A percentile compares a stretch with the other conserved stretches of the same genome.
Conservation (phyloP, 116 monocot genomes). For the Iris pallida region DNA sequence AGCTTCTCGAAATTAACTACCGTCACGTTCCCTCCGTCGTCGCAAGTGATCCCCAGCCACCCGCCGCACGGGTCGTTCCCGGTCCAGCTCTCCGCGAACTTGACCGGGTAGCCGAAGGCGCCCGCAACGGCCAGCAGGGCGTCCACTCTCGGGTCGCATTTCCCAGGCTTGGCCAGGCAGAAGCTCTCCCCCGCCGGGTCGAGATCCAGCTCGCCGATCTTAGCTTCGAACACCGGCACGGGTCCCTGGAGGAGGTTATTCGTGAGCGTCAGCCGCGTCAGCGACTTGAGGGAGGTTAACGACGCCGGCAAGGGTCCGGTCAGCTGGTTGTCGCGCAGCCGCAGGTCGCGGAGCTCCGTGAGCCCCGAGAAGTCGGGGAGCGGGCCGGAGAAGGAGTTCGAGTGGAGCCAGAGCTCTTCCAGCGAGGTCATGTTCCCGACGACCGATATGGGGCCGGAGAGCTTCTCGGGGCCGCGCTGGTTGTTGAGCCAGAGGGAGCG, state of each 20-base stretch:
- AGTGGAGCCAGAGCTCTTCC: slow-evolving; percentile 66
- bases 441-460: slow-evolving; percentile 43
- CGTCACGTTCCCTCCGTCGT: slow-evolving; percentile 50
- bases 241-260: slow-evolving; percentile 81
- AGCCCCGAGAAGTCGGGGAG: slow-evolving; percentile 60
- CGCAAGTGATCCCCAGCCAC: slow-evolving; percentile 75
- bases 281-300: slow-evolving; percentile 21
- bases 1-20: slow-evolving; percentile 66
- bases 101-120: slow-evolving; percentile 51
- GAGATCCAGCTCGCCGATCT: slow-evolving; percentile 29
- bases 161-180: slow-evolving; percentile 40
- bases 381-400: slow-evolving; percentile 68
- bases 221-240: slow-evolving; percentile 33
- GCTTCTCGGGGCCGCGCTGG: slow-evolving; percentile 25
- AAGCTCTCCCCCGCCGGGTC: slow-evolving; percentile 38
- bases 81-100: slow-evolving; percentile 60
- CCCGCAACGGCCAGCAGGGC: slow-evolving; percentile 36
- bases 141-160: slow-evolving; percentile 62
- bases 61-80: slow-evolving; percentile 69
- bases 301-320: slow-evolving; percentile 62
- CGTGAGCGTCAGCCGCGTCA: slow-evolving; percentile 41
- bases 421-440: slow-evolving; percentile 52
- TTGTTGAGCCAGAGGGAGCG: slow-evolving; percentile 76
- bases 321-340: slow-evolving; percentile 60
- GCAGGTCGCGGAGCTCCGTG: slow-evolving; percentile 34